phyloP scores from a whole-genome alignment of 192 early-diverging fungal species.

The Haplosporangium gracile region DNA sequence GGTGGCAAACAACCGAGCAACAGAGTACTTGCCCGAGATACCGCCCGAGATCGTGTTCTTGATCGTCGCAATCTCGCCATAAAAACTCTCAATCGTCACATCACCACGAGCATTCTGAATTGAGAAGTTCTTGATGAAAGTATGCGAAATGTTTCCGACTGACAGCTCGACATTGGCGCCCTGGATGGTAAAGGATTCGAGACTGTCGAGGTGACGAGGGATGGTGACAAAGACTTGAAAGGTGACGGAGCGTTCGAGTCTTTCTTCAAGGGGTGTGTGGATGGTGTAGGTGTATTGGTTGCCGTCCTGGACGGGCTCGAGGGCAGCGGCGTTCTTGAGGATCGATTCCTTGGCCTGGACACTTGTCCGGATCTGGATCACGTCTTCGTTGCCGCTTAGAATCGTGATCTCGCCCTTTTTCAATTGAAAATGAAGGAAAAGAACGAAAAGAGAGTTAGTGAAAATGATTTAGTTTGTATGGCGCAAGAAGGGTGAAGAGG shows the following conservation, averaged over 20 bases:
- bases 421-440: background rate
- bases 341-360: conserved; percentile 56
- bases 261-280: conserved; percentile 40
- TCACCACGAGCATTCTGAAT: conserved; percentile 31
- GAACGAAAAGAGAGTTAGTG: background rate
- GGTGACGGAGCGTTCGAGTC: conserved; percentile 22
- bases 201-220: conserved; percentile 27
- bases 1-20: conserved; percentile 23
- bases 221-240: conserved; percentile 54
- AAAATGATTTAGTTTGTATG: background rate
- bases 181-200: conserved; percentile 39
- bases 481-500: background rate
- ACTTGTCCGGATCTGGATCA: conserved; percentile 48
- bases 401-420: conserved; percentile 51
- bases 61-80: conserved; percentile 40
- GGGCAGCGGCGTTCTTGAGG: conserved; percentile 47
- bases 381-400: conserved; percentile 50
- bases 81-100: conserved; percentile 48
- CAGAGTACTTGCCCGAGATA: conserved; percentile 46
- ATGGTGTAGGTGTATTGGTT: conserved; percentile 50
- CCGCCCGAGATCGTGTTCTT: conserved; percentile 23
- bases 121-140: conserved; percentile 38
- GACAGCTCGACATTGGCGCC: conserved; percentile 39
- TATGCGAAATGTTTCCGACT: conserved; percentile 49
- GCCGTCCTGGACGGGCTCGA: conserved; percentile 49